A percentile compares a stretch with the other conserved stretches of the same genome.
Conservation (phyloP, 108 stramenopile species). For the Hondaea fermentalgiana region DNA sequence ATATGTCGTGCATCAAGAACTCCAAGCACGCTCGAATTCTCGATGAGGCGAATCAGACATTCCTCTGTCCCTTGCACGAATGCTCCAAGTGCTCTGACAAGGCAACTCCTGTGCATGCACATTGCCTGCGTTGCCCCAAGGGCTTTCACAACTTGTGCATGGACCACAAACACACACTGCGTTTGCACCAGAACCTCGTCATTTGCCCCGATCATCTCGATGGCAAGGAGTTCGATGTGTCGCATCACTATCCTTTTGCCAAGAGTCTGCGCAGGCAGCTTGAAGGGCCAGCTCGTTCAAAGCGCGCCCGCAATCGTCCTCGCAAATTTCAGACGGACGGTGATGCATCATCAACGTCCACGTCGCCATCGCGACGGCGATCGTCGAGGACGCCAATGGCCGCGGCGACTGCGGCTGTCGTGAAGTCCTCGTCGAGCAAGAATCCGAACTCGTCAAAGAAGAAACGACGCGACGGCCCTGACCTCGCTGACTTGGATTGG, state of each 20-base stretch:
- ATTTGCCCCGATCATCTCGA: not conserved
- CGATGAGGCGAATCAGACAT: not conserved
- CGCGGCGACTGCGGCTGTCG: not conserved
- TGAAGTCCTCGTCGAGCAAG: too few relatives aligned
- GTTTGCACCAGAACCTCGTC: not conserved
- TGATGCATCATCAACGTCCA: not conserved
- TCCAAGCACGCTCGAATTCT: not conserved
- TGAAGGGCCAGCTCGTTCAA: not conserved
- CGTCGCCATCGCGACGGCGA: not conserved
- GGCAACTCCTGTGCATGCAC: not conserved
- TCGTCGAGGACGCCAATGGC: not conserved
- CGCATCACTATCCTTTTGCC: not conserved
- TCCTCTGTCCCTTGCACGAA: not conserved
- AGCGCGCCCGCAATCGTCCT: not conserved
- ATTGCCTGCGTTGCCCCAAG: not conserved
- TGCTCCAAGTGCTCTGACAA: not conserved
- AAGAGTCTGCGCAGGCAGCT: not conserved
- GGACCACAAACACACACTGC: not conserved
- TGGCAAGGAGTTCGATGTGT: not conserved
- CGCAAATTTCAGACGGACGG: not conserved
- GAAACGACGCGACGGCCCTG: not conserved
- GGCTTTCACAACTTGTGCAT: not conserved
- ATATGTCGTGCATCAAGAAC: not conserved
- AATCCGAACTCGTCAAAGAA: not conserved
- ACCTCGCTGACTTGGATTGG: not conserved